Base-by-base conservation (phyloP, 2,329 filamentous ascomycete species). In the Neodidymelliopsis sp. region DNA sequence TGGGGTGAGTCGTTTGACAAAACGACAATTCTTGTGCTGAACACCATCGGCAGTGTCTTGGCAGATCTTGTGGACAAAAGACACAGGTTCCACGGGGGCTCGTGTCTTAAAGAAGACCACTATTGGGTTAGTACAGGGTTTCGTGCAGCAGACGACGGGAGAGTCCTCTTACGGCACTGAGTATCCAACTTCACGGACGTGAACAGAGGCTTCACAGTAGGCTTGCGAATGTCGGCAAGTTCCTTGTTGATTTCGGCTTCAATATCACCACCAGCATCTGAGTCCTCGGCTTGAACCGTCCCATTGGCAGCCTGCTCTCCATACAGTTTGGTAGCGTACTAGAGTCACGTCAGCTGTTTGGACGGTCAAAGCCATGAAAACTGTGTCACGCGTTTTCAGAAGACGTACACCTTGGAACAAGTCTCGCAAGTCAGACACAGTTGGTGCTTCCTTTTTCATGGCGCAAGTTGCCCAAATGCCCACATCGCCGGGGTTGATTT, bases 381-480 rank as follows among this genome's bases (percentile, higher is more conserved):
- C 27, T 22, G 13, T 12, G 6, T 16, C 30, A 18, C 15, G 6
- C 6, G 13, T 34, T 12, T 6, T 6, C 15, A 19, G 34, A 45
- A 30, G 38, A 66, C 77, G 53, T 72, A 89, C 86, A 75, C 88
- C 81, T 31, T 86, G 79, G 63, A 90, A 88, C 16, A 91, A 74
- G 49, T 81, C 74, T 48, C 78, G 79, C 54, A 91, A 79, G 67
- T 93, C 89, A 38, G 79, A 77, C 2, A 88, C 81, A 11, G 88
- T 87, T 70, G 85, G 87, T 30, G 78, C 79, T 72, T 90, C 88
- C 75, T 88, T 87, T 57, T 84, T 83, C 66, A 87, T 82, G 40
- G 87, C 84, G 67, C 88, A 92, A 0, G 89, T 91, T 20, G 87
- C 86, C 88, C 88, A 93, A 49, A 93, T 85, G 4, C 89, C 89